A percentile compares a stretch with the other conserved stretches of the same genome.
phyloP scores from a whole-genome alignment of 768 basidiomycete genomes.

The Pleurotus ostreatus region DNA sequence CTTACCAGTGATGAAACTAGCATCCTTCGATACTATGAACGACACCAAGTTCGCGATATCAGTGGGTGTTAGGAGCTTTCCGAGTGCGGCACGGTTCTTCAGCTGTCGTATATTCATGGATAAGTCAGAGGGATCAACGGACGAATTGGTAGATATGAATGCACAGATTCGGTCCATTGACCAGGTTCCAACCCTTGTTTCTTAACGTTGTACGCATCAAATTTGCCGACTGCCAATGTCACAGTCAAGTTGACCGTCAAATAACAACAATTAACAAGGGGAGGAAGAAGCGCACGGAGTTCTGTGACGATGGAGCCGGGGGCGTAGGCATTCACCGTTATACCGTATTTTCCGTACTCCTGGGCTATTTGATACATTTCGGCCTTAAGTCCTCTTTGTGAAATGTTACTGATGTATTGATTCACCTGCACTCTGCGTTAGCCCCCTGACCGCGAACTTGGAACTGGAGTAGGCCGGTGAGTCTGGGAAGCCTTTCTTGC shows the following conservation, averaged over 20 bases:
- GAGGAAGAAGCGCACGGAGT: conserved; percentile 20
- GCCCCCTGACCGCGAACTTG: not conserved
- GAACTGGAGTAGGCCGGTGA: not conserved
- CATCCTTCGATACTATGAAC: conserved; percentile 28
- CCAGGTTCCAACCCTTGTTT: not conserved
- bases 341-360: conserved; percentile 27
- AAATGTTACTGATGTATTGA: not conserved
- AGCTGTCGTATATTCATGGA: not conserved
- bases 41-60: conserved; percentile 28
- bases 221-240: not conserved
- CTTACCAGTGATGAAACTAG: conserved; percentile 12
- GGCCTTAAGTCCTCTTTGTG: too few relatives aligned
- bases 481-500: conserved; percentile 26
- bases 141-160: not conserved
- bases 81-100: not conserved
- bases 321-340: conserved; percentile 37
- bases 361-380: conserved; percentile 14
- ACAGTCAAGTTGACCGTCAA: too few relatives aligned
- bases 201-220: conserved; percentile 10
- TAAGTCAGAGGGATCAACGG: too few relatives aligned
- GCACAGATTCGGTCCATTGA: not conserved
- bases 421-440: conserved; percentile 22
- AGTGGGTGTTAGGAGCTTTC: conserved; percentile 15
- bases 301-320: conserved; percentile 28
- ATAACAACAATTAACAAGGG: too few relatives aligned